Evolutionary conservation across 176 grass and related monocot species (phyloP), one percentile per base, ranked within the genome.

Genomic region (Poa pratensis): DNA sequence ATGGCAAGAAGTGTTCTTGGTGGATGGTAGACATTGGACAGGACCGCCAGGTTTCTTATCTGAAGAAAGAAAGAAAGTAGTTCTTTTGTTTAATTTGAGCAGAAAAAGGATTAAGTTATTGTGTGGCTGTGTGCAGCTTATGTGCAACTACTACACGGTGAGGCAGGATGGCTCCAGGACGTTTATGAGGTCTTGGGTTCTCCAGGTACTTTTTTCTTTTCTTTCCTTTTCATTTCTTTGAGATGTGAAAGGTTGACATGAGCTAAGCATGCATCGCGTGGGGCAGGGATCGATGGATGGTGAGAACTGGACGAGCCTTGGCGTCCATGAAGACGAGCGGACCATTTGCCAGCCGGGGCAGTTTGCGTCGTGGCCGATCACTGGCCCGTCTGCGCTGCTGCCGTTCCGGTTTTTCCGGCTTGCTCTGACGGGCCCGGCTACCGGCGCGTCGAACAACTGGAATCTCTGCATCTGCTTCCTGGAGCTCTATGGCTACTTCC

Each of bases 131-230:
- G 48, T 75, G 30, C 87, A 98, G 96, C 90, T 98, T 43, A 98
- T 98, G 89, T 98, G 96, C 85, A 95, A 95, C 69, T 95, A 92
- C 83, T 98, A 98, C 81, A 98, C 92, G 14, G 79, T 95, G 91
- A 92, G 96, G 61, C 96, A 98, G 80, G 93, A 98, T 75, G 93
- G 96, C 61, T 95, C 96, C 23, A 87, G 85, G 15, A 82, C 84
- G 5, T 95, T 92, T 71, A 94, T 98, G 93, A 98, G 96, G 62
- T 89, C 63, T 37, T 98, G 96, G 96, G 76, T 74, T 87, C 91
- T 94, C 72, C 83, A 98, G 96, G 93, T 95, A 37, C 30, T 11
- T 8, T 37, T 77, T 9, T 9, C 59, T n/a, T n/a, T 32, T 19
- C 6, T 18, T 73, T 18, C 9, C 3, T 10, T 63, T 63, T 46